Percentiles rank a stretch among this genome's conserved stretches.
phyloP scores from a whole-genome alignment of 139 green algal genomes.

The Chlorella sp. region DNA sequence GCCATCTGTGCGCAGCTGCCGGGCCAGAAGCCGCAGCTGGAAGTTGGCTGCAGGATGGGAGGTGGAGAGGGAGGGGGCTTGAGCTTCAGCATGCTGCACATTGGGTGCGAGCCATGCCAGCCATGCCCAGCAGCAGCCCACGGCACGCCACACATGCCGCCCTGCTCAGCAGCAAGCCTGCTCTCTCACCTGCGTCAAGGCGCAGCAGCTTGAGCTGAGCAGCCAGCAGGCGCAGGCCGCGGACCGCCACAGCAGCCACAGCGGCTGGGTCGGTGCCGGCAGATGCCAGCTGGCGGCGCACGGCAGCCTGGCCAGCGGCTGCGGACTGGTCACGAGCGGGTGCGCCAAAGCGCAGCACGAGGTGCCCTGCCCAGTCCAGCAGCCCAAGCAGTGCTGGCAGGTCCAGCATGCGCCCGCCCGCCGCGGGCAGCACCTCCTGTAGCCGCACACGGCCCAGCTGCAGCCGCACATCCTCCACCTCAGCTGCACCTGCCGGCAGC shows the following conservation, averaged over 20 bases:
- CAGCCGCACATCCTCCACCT: conserved; percentile 37
- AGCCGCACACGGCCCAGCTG: conserved; percentile 38
- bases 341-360: conserved; percentile 48
- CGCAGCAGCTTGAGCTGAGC: conserved; percentile 81
- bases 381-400: conserved; percentile 13
- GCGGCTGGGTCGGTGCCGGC: not conserved
- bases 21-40: conserved; percentile 12
- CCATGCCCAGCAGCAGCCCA: not conserved
- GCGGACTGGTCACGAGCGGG: conserved; percentile 46
- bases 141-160: too few relatives aligned
- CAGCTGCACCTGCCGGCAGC: conserved; percentile 28
- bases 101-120: too few relatives aligned
- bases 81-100: too few relatives aligned
- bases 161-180: not conserved
- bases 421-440: conserved; percentile 8
- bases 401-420: not conserved
- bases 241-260: conserved; percentile 35
- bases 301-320: conserved; percentile 3
- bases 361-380: conserved; percentile 45
- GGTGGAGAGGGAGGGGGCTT: not conserved
- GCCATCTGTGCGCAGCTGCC: not conserved
- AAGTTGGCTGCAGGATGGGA: conserved; percentile 64
- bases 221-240: conserved; percentile 67
- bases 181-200: conserved; percentile 66
- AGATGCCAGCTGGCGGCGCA: conserved; percentile 41